Evolutionary conservation across 768 basidiomycete genomes (phyloP).

Genomic region (Lanmaoa pseudosensibilis): DNA sequence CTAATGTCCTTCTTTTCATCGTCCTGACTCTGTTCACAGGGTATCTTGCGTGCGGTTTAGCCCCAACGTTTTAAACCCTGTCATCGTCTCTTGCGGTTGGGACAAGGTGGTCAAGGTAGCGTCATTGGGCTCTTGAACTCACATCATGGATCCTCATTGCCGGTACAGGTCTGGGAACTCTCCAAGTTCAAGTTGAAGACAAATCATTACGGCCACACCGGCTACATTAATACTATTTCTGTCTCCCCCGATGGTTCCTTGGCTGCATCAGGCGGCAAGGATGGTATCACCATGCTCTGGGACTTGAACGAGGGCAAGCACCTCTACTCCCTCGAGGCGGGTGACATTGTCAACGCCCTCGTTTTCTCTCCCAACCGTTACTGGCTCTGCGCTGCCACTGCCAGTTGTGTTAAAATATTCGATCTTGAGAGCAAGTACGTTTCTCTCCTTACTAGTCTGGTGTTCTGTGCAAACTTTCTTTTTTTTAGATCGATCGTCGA

Average conservation of each 20-base stretch:
- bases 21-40: conserved; percentile 44
- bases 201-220: conserved; percentile 99
- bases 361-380: conserved; percentile 99
- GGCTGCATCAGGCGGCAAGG: conserved; percentile 98
- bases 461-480: conserved; percentile 1
- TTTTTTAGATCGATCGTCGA: conserved; percentile 86
- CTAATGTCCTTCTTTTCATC: background rate
- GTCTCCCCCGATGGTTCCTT: conserved; percentile 99
- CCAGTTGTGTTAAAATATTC: conserved; percentile 98
- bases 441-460: background rate
- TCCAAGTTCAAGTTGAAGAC: conserved; percentile 99
- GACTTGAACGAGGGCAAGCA: conserved; percentile 99
- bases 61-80: conserved; percentile 95
- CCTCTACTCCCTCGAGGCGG: conserved; percentile 98
- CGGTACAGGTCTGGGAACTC: conserved; percentile 95
- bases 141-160: conserved; percentile 14
- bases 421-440: conserved; percentile 98
- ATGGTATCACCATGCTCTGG: conserved; percentile 99
- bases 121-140: conserved; percentile 3
- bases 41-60: conserved; percentile 99
- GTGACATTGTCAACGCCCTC: conserved; percentile 97
- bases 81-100: conserved; percentile 99
- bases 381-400: conserved; percentile 99
- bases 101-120: conserved; percentile 99
- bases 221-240: conserved; percentile 98